These are phyloP conservation scores for Aaosphaeria arxii DNA, from an alignment of 2,329 filamentous ascomycete species.

Conservation along the genomic window DNA sequence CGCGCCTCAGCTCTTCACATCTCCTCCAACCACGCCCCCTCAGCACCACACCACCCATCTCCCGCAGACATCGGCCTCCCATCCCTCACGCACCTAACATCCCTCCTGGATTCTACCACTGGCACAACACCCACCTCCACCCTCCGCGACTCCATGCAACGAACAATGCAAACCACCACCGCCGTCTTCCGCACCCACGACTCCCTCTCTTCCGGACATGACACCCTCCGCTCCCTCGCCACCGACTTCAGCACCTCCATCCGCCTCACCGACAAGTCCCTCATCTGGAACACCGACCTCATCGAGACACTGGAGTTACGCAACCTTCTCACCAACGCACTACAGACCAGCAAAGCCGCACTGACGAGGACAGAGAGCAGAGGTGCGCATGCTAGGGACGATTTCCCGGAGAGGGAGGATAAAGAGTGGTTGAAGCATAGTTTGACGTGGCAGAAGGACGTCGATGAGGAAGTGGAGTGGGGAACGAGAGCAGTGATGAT, in stretches of 20 bases:
- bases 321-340: conserved; percentile 47
- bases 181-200: conserved; percentile 46
- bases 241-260: conserved; percentile 34
- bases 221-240: conserved; percentile 34
- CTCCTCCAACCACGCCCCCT: conserved; percentile 38
- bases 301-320: conserved; percentile 48
- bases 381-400: conserved; percentile 48
- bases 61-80: conserved; percentile 34
- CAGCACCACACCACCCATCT: conserved; percentile 30
- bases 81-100: conserved; percentile 35
- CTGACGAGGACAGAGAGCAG: conserved; percentile 44
- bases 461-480: conserved; percentile 40
- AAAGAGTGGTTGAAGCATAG: conserved; percentile 48
- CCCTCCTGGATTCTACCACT: conserved; percentile 30
- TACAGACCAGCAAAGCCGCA: conserved; percentile 46
- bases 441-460: conserved; percentile 43
- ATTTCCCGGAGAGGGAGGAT: conserved; percentile 44
- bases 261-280: conserved; percentile 39
- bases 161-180: conserved; percentile 46
- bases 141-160: conserved; percentile 44
- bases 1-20: conserved; percentile 45
- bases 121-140: conserved; percentile 38
- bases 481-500: conserved; percentile 43
- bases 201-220: conserved; percentile 33
- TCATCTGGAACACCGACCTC: conserved; percentile 52